Percentiles rank a stretch among this genome's conserved stretches.
These are phyloP conservation scores for Astrothelium subdiscretum DNA, from an alignment of 495 filamentous ascomycete genomes.

Conservation along the genomic window DNA sequence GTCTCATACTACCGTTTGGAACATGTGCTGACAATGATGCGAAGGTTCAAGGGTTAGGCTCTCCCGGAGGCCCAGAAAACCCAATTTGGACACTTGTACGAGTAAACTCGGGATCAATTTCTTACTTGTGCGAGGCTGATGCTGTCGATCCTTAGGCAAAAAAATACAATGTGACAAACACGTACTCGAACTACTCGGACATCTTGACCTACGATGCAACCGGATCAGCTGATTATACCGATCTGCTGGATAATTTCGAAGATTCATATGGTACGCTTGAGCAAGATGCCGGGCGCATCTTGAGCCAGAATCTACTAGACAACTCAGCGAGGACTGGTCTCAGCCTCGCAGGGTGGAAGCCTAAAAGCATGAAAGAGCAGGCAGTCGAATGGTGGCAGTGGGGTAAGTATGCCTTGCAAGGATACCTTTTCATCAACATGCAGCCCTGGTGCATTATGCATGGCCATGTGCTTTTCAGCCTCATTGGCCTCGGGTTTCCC, in stretches of 20 bases:
- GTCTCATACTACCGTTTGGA: not conserved
- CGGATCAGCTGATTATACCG: conserved; percentile 40
- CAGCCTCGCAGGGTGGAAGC: conserved; percentile 52
- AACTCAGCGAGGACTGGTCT: conserved; percentile 48
- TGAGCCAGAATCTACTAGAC: conserved; percentile 53
- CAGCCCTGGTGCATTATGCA: not conserved
- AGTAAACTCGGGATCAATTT: not conserved
- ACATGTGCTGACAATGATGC: not conserved
- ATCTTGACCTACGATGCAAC: conserved; percentile 49
- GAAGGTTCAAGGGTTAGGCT: conserved; percentile 52
- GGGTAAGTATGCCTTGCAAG: conserved; percentile 24
- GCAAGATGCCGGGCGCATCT: conserved; percentile 45
- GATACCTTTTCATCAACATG: not conserved
- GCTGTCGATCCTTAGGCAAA: conserved; percentile 30
- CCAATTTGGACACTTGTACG: conserved; percentile 55
- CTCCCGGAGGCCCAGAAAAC: conserved; percentile 46
- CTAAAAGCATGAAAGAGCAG: conserved; percentile 45
- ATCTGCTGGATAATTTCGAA: conserved; percentile 41
- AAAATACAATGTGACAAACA: conserved; percentile 51
- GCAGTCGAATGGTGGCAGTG: conserved; percentile 55
- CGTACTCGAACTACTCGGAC: conserved; percentile 49
- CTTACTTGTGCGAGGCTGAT: not conserved
- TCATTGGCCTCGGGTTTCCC: not conserved
- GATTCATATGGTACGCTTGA: conserved; percentile 39
- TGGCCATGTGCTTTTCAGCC: not conserved